These are phyloP conservation scores for Podaxis rugospora DNA, from an alignment of 768 basidiomycete species.

Conservation along the genomic window DNA sequence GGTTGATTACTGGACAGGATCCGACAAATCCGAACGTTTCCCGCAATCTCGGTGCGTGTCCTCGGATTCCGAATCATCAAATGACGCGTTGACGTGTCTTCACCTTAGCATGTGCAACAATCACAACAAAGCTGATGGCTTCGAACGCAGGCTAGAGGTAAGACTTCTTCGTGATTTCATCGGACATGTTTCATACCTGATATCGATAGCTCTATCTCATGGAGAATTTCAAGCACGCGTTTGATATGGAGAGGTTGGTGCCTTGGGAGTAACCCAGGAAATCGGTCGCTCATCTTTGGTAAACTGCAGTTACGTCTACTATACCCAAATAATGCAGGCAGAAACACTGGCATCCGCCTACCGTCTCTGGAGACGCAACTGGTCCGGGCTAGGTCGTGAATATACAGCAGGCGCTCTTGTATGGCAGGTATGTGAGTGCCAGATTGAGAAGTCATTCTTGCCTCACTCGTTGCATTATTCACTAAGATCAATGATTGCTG, in stretches of 20 bases:
- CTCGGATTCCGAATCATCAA: background rate
- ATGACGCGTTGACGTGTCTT: background rate
- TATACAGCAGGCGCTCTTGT: conserved; percentile 90
- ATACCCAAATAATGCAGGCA: conserved; percentile 95
- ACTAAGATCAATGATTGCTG: conserved; percentile 83
- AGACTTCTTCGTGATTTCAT: conserved; percentile 9
- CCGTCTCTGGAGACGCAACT: conserved; percentile 87
- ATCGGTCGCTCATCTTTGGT: background rate
- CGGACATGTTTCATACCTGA: background rate
- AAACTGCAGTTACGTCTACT: conserved; percentile 73
- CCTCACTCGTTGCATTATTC: background rate
- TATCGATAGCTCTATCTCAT: conserved; percentile 71
- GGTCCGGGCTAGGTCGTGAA: conserved; percentile 82
- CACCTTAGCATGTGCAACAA: conserved; percentile 54
- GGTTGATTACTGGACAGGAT: conserved; percentile 84
- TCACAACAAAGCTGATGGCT: conserved; percentile 92
- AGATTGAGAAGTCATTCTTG: background rate
- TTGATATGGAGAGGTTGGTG: conserved; percentile 77
- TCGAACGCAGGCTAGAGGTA: conserved; percentile 79
- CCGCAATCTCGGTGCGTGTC: conserved; percentile 78
- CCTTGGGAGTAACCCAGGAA: background rate
- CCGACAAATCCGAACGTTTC: conserved; percentile 66
- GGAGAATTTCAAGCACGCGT: conserved; percentile 90
- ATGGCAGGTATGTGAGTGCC: conserved; percentile 69
- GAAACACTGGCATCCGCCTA: conserved; percentile 87